Base-by-base conservation (phyloP, 257 asterid species). In the Capsicum chinense region DNA sequence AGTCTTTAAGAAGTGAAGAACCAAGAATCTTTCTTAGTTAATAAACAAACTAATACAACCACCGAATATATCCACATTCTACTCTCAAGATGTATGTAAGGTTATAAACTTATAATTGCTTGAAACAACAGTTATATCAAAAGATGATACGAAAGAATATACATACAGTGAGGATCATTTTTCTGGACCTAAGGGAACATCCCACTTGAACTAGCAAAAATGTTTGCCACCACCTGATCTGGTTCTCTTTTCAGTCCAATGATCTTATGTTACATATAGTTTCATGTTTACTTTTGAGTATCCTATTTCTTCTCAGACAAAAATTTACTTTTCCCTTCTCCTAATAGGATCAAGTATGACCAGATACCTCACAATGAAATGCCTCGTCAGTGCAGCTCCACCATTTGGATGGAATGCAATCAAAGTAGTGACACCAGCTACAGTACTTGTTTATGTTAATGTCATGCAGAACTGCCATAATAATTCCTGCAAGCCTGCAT, bases 331-430 rank as follows among this genome's bases (percentile, higher is more conserved):
- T 39, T 67, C 35, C 26, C 56, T 33, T 82, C 6, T 54, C 66
- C 19, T 37, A 60, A 60, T 19, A 50, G 63, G 60, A 73, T 73
- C 81, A 52, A 26, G 62, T 21, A 70, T n/a, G 7, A 47, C 7
- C 11, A 35, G 21, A 47, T 90, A 95, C 98, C 98, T 92, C 95
- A 83, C 99, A 95, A 48, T 42, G 85, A 89, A 90, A 86, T 42
- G 91, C 80, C 81, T 85, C 84, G 83, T 88, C 87, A 63, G 84
- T 83, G 94, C 98, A 95, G 90, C 95, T 95, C 98, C 99, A 93
- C 98, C 93, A 93, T 85, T 90, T 94, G 56, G 73, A 85, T 48
- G 95, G 98, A 59, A 88, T 87, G 90, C 98, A 94, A 42, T 94
- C 99, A 14, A 94, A 74, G 85, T 88, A 92, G 47, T 79, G 88